phyloP scores from a whole-genome alignment of 441 rosid genomes.

The Pelargonium hybrid region DNA sequence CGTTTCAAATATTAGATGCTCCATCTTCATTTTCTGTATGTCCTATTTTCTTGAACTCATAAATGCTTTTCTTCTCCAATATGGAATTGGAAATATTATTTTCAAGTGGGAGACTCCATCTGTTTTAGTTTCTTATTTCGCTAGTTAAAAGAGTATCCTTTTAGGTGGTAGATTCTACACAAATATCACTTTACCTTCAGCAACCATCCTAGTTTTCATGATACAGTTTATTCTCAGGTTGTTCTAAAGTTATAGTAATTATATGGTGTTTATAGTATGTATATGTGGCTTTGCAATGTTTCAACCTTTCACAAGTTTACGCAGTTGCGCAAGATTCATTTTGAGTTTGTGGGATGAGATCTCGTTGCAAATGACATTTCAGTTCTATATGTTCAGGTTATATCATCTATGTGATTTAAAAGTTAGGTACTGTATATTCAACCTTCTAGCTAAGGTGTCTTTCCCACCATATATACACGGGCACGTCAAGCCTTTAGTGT shows the following conservation, averaged over 20 bases:
- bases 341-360: not conserved
- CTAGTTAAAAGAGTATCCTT: not conserved
- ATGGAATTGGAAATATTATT: conserved; percentile 12
- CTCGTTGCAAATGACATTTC: not conserved
- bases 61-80: conserved; percentile 17
- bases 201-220: not conserved
- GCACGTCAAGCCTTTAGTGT: not conserved
- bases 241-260: not conserved
- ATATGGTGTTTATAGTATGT: not conserved
- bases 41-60: conserved; percentile 19
- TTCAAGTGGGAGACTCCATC: not conserved
- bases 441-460: not conserved
- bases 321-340: not conserved
- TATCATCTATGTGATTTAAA: not conserved
- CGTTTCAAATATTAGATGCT: conserved; percentile 80
- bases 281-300: not conserved
- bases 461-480: not conserved
- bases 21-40: conserved; percentile 88
- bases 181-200: not conserved
- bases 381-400: not conserved
- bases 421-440: not conserved
- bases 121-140: not conserved
- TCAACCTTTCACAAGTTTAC: not conserved
- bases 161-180: not conserved
- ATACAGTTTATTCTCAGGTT: not conserved